Evolutionary conservation across 139 green algal genomes (phyloP).

Genomic region (Coccomyxa sp.): DNA sequence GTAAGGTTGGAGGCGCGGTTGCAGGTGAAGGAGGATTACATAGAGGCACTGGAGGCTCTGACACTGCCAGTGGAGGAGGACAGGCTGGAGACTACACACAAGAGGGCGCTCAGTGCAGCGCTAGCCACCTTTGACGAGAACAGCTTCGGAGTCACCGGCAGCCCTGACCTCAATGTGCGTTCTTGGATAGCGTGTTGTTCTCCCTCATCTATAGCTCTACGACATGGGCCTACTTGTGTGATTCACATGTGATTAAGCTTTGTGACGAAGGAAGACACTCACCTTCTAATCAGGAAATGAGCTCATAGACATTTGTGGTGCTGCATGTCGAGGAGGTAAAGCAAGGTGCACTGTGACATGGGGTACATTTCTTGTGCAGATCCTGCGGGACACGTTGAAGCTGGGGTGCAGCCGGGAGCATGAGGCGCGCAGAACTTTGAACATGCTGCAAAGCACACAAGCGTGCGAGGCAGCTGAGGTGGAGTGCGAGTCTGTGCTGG

Average conservation of each 20-base stretch:
- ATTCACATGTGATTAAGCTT: not conserved
- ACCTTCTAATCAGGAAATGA: not conserved
- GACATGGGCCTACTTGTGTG: not conserved
- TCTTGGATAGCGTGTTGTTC: no score
- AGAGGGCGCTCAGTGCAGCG: slow-evolving; percentile 12
- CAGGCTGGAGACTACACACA: slow-evolving; percentile 22
- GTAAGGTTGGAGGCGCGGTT: not conserved
- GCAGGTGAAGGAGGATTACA: slow-evolving; percentile 8
- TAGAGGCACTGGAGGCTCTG: slow-evolving; percentile 22
- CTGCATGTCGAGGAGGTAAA: no score
- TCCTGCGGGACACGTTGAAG: slow-evolving; percentile 36
- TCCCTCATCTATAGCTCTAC: not conserved
- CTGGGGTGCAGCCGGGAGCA: slow-evolving; percentile 37
- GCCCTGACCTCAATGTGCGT: slow-evolving; percentile 1
- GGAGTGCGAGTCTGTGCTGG: slow-evolving; percentile 42
- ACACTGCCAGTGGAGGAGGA: slow-evolving; percentile 47
- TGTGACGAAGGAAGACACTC: not conserved
- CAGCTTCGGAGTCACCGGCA: slow-evolving; percentile 39
- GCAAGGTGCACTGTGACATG: no score
- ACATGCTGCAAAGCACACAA: slow-evolving; percentile 22
- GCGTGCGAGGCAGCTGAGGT: slow-evolving; percentile 36
- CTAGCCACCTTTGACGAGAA: slow-evolving; percentile 37
- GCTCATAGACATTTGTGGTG: no score
- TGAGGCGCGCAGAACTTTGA: slow-evolving; percentile 22
- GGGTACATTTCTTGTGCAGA: no score